Base-by-base conservation (phyloP, 495 filamentous ascomycete species). In the Stereocaulon alpinum region DNA sequence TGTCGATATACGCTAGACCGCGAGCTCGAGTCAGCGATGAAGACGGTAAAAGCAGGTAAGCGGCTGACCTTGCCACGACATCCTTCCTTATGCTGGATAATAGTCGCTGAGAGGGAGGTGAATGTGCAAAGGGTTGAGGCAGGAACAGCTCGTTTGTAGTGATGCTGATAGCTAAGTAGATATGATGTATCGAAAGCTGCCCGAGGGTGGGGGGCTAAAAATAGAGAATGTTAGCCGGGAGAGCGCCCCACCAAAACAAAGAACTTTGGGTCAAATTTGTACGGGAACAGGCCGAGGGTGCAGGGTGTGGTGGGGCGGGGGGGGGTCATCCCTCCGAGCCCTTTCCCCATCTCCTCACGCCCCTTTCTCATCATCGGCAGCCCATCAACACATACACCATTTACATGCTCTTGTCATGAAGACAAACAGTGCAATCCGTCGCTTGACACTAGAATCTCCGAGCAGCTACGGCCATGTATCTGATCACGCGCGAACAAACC, bases 1-100 rank as follows among this genome's bases (percentile, higher is more conserved):
- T 73, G 74, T 86, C 83, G 67, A 86, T 76, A 69, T 86, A 87
- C 70, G 77, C 84, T 87, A 67, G 54, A 59, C 55, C 44, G 32
- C 40, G 48, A 49, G 40, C 54, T 51, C 45, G 52, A 59, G 50
- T 61, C 47, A 59, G 60, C 56, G 42, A 47, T 52, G 6, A 58
- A 18, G 27, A 17, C 34, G 48, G 52, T 22, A 49, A 10, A 37
- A 24, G 27, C 30, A 51, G 17, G 24, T 43, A 41, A 48, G 48
- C 37, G 57, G 65, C 76, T 63, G 71, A 85, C 82, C 77, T 76
- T 85, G 80, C 80, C 81, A 84, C 67, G 71, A 73, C 72, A 75
- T 75, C 40, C 52, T 73, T 43, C 6, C 20, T 18, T 45, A 42
- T 22, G 12, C 11, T 20, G 53, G 7, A 42, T 20, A 24, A n/a